Conservation (phyloP, 768 basidiomycete species). For the Hirschioporus abietinus region DNA sequence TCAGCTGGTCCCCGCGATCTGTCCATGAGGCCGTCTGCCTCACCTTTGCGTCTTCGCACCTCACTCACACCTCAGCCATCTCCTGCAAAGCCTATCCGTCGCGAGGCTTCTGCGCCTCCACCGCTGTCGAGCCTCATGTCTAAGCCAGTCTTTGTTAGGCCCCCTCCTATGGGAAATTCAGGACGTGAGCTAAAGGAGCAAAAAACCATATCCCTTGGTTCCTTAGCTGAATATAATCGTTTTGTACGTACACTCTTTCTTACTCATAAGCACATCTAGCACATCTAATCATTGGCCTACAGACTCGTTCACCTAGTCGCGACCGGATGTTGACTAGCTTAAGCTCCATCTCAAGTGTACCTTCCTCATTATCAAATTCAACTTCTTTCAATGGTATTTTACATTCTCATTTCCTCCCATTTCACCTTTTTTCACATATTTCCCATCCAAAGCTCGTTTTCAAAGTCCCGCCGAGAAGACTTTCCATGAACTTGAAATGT, state of each 20-base stretch:
- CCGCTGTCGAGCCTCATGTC: constrained; percentile 53
- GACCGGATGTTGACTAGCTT: background rate
- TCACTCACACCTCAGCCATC: constrained; percentile 68
- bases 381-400: constrained; percentile 13
- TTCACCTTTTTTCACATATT: background rate
- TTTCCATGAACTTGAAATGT: constrained; percentile 67
- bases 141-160: constrained; percentile 67
- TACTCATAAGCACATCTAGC: background rate
- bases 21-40: constrained; percentile 36
- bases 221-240: constrained; percentile 51
- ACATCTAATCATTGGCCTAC: background rate
- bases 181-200: constrained; percentile 16
- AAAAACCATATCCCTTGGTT: constrained; percentile 48
- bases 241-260: constrained; percentile 35
- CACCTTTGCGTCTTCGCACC: constrained; percentile 55
- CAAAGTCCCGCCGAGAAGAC: constrained; percentile 58
- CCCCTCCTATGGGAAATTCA: constrained; percentile 33
- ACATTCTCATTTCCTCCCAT: constrained; percentile 6
- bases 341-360: background rate
- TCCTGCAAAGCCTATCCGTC: constrained; percentile 29
- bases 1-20: constrained; percentile 24
- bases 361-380: constrained; percentile 5
- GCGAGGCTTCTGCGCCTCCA: constrained; percentile 67
- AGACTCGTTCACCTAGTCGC: constrained; percentile 3
- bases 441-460: constrained; percentile 20